Base-by-base conservation (phyloP, 805 yeast genomes). In the Monosporozyma servazzii region DNA sequence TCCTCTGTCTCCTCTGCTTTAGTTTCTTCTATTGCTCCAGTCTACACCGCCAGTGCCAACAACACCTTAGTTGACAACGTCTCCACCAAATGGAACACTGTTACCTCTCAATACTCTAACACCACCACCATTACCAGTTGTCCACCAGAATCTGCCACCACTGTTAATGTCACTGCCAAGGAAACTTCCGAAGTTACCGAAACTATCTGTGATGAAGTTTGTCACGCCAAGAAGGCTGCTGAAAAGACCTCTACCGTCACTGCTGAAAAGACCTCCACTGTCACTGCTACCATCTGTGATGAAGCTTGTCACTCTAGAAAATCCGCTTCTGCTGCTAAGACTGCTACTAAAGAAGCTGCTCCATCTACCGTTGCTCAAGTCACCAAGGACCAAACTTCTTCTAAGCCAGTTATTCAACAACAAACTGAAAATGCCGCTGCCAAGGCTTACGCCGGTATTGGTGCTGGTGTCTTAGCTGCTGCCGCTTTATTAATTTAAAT, bases 141-240 rank as follows among this genome's bases (percentile, higher is more conserved):
- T 47, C 49, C 49, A 27, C 31, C 49, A 25, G 49, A 40, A 30
- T 25, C 41, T 31, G n/a, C 37, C 41, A 48, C 45, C 10, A 48
- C 50, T 21, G 47, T 27, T 36, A 41, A 42, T 18, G 10, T 45
- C 18, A 45, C 50, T 37, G 20, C 43, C 20, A 29, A 43, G 10
- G 8, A 47, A 15, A 23, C 48, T n/a, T 23, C 51, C 23, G 42
- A 20, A 1, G 30, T 17, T 9, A 54, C 56, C n/a, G 52, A 42
- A 17, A 55, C 58, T 27, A 43, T 47, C 30, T 55, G 58, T 51
- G 56, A 55, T 47, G 56, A 51, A 36, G 55, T 41, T 21, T 55
- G 58, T 44, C 44, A 51, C 18, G 33, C 54, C n/a, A 48, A 42
- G 42, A 54, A 53, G 43, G 45, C 44, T 36, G 47, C 54, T 21